These are phyloP conservation scores for Pachyrhizus erosus DNA, from an alignment of 306 rosid species.

Conservation along the genomic window DNA sequence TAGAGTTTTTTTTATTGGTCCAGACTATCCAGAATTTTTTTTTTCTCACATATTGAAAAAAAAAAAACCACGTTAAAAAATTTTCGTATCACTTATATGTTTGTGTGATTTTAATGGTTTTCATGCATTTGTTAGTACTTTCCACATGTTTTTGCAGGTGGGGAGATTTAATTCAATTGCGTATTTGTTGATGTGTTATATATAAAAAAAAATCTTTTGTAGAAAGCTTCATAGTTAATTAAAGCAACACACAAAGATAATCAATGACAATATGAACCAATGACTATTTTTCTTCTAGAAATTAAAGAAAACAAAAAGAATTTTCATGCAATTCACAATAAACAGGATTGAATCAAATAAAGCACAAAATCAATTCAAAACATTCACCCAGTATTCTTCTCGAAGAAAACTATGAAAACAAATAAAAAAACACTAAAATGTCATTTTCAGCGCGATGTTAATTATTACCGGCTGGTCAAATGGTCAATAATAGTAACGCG, in stretches of 20 bases:
- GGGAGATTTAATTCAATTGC: too few relatives aligned
- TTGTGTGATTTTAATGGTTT: too few relatives aligned
- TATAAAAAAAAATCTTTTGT: too few relatives aligned
- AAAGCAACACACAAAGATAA: neutral
- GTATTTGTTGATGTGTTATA: too few relatives aligned
- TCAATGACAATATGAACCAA: neutral
- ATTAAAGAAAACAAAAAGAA: neutral
- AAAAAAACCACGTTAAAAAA: too few relatives aligned
- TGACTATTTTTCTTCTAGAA: slow-evolving; percentile 1
- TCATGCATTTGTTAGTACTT: too few relatives aligned
- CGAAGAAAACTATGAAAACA: neutral
- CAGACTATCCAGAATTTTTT: too few relatives aligned
- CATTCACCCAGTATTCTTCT: neutral
- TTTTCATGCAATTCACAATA: neutral
- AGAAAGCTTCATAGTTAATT: neutral
- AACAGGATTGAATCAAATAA: neutral
- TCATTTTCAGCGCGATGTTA: neutral
- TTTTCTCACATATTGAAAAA: too few relatives aligned
- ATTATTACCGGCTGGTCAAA: slow-evolving; percentile 11
- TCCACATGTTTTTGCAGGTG: too few relatives aligned
- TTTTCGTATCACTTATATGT: too few relatives aligned
- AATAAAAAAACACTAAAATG: neutral
- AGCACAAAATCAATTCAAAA: neutral
- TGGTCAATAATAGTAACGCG: slow-evolving; percentile 17
- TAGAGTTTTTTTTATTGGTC: too few relatives aligned